Evolutionary conservation across 192 early-diverging fungal genomes (phyloP).

Genomic region (Umbelopsis ramanniana): DNA sequence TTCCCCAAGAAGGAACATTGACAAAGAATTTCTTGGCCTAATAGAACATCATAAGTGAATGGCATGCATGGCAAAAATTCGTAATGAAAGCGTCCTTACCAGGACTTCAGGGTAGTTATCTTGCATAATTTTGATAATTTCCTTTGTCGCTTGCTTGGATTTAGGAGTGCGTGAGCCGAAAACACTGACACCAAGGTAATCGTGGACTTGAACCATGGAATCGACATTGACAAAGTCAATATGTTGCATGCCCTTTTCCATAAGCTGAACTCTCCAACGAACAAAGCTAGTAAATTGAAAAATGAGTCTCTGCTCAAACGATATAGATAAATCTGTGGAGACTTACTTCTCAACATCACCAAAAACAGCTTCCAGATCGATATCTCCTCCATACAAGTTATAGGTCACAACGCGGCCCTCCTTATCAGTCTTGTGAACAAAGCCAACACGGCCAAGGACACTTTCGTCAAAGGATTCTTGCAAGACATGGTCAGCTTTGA

Average conservation of each 20-base stretch:
- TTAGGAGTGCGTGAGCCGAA: constrained; percentile 53
- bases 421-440: constrained; percentile 51
- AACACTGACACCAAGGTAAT: constrained; percentile 56
- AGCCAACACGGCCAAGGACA: constrained; percentile 52
- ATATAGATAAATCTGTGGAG: background rate
- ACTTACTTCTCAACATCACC: constrained; percentile 46
- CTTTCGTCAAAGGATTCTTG: constrained; percentile 52
- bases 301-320: background rate
- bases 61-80: no score
- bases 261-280: constrained; percentile 66
- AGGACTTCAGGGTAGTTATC: constrained; percentile 71
- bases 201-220: constrained; percentile 65
- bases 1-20: constrained; percentile 66
- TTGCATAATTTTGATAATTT: constrained; percentile 56
- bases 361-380: constrained; percentile 60
- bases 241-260: constrained; percentile 56
- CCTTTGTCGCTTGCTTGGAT: constrained; percentile 56
- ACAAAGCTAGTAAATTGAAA: constrained; percentile 45
- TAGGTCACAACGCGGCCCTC: constrained; percentile 63
- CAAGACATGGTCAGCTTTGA: constrained; percentile 47
- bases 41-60: background rate
- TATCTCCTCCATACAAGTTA: constrained; percentile 57
- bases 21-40: constrained; percentile 59
- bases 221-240: constrained; percentile 63
- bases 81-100: constrained; percentile 27